Conservation (phyloP, 352 stramenopile genomes). For the Phytophthora sp. region DNA sequence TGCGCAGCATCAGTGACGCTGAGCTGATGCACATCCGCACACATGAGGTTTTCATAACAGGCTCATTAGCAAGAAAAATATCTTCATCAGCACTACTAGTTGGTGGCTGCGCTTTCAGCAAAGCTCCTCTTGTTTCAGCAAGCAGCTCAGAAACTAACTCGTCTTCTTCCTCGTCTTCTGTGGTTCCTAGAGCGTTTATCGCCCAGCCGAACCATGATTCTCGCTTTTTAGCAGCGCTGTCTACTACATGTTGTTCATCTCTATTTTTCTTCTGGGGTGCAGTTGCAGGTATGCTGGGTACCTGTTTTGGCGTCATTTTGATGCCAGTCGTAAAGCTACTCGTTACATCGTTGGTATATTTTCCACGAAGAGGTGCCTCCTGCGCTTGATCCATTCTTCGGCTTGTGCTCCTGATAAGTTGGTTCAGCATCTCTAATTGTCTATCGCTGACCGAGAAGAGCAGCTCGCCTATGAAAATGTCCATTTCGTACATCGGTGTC, state of each 20-base stretch:
- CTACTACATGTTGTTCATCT: slow-evolving; percentile 1
- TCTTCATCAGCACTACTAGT: slow-evolving; percentile 19
- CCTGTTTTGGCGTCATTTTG: not conserved
- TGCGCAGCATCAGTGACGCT: slow-evolving; percentile 66
- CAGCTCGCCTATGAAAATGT: slow-evolving; percentile 74
- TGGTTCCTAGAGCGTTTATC: slow-evolving; percentile 60
- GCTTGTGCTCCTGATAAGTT: slow-evolving; percentile 58
- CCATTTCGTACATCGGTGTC: slow-evolving; percentile 63
- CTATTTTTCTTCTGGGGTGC: not conserved
- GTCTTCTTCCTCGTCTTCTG: slow-evolving; percentile 67
- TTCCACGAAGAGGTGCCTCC: not conserved
- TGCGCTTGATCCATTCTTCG: slow-evolving; percentile 31
- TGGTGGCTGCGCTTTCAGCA: slow-evolving; percentile 37
- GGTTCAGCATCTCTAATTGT: slow-evolving; percentile 81
- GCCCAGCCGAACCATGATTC: slow-evolving; percentile 75
- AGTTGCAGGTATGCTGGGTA: not conserved
- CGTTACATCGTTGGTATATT: not conserved
- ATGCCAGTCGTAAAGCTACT: too few relatives aligned
- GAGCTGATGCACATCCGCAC: slow-evolving; percentile 66
- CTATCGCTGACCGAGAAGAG: slow-evolving; percentile 83
- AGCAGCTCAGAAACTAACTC: slow-evolving; percentile 74
- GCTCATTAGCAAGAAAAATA: slow-evolving; percentile 11
- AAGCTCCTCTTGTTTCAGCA: slow-evolving; percentile 61
- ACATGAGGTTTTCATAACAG: slow-evolving; percentile 43
- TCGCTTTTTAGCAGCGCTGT: slow-evolving; percentile 13